phyloP scores from a whole-genome alignment of 2,329 filamentous ascomycete genomes.

The Phaeosphaeria sp. region DNA sequence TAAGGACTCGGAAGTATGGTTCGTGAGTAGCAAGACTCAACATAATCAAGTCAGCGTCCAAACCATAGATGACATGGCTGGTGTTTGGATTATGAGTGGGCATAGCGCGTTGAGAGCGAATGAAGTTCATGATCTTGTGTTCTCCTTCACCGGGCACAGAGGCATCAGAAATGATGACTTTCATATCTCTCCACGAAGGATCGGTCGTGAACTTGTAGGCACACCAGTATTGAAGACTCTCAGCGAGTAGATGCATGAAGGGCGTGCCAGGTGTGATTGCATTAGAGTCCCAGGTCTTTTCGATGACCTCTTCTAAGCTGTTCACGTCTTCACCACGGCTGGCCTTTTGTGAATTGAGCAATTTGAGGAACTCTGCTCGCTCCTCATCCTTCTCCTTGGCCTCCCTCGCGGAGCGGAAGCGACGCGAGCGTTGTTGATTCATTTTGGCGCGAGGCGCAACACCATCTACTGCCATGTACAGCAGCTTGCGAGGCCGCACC shows the following conservation, averaged over 20 bases:
- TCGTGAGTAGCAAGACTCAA: slow-evolving; percentile 95
- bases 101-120: slow-evolving; percentile 89
- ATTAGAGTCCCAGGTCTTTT: slow-evolving; percentile 92
- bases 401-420: slow-evolving; percentile 93
- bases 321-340: slow-evolving; percentile 60
- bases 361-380: slow-evolving; percentile 84
- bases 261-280: slow-evolving; percentile 95
- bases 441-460: slow-evolving; percentile 98
- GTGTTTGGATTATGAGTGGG: slow-evolving; percentile 96
- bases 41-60: slow-evolving; percentile 99
- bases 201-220: slow-evolving; percentile 98
- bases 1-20: slow-evolving; percentile 92
- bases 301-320: slow-evolving; percentile 68
- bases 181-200: slow-evolving; percentile 87
- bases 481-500: slow-evolving; percentile 91
- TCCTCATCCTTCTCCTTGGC: slow-evolving; percentile 93
- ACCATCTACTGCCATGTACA: slow-evolving; percentile 98
- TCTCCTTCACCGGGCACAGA: slow-evolving; percentile 98
- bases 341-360: slow-evolving; percentile 78
- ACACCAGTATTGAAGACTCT: slow-evolving; percentile 93
- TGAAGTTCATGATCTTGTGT: slow-evolving; percentile 99
- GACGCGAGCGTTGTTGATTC: slow-evolving; percentile 97
- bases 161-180: slow-evolving; percentile 98
- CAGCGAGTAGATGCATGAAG: slow-evolving; percentile 95
- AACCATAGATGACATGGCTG: slow-evolving; percentile 94